Evolutionary conservation across 768 basidiomycete species (phyloP), one percentile per base, ranked within the genome.

Genomic region (Auriscalpium orientale): DNA sequence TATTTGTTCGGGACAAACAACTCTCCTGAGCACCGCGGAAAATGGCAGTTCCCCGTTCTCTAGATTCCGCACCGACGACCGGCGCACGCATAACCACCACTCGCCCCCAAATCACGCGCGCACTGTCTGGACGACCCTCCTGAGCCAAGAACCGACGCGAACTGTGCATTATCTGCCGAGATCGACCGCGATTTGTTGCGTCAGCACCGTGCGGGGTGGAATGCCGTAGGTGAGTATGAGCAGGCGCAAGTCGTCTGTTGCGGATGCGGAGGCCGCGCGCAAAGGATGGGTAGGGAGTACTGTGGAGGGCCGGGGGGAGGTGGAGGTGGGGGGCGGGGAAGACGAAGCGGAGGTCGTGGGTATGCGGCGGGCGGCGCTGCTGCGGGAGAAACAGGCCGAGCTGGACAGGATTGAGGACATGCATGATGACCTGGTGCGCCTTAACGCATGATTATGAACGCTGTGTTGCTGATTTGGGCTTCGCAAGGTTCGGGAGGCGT

Each of bases 401-500:
- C 67, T 92, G 62, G 79, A 82, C 61, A 66, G 67, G 6, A 77
- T 89, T 28, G 65, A 82, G 56, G 80, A 85, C 55, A 75, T 66
- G 59, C 91, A 92, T 71, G 91, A 93, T 67, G 76, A 79, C 62
- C 67, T 88, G 71, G 91, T 91, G 67, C 64, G 89, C 53, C 4
- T 40, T 53, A 11, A 13, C 35, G 16, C 46, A 56, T 54, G 20
- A 16, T 46, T 55, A 51, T 51, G 34, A 34, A 43, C 49, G 44
- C 45, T 40, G 53, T 44, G 48, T 56, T 56, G 33, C 50, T 22
- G 48, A 56, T 13, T 56, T 13, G 45, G 20, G 44, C 58, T 6
- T 20, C 11, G 50, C 7, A 16, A 92, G 87, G 77, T 95, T 49
- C 82, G 94, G 57, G 91, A 98, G 70, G 76, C 82, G 56, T 98